Evolutionary conservation across 768 basidiomycete species (phyloP), one percentile per base, ranked within the genome.

Genomic region (Amanita thiersii): DNA sequence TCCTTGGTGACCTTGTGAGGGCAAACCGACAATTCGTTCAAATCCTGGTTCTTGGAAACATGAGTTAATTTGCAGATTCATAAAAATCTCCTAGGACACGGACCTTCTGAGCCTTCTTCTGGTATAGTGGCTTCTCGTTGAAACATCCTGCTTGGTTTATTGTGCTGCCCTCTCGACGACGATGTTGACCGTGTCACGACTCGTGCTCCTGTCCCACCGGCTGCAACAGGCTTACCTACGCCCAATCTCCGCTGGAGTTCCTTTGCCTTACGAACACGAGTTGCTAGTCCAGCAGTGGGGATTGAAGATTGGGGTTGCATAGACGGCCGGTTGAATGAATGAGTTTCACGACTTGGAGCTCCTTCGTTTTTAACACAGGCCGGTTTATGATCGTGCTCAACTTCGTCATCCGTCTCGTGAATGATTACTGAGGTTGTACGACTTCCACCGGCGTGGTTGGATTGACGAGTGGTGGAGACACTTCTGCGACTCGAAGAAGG

Each of bases 211-310:
- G 63, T 59, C 18, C 84, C 84, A 19, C 83, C 85, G 23, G 72
- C 81, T 12, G 67, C 64, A 5, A 68, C 65, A 6, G 86, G 86
- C 50, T 79, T 69, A 2, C 86, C 86, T 10, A 86, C 76, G 38
- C 86, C 86, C 12, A 88, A 67, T 47, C 66, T 68, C 30, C 69
- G 73, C 57, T 86, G 86, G 3, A 75, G 69, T 38, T 85, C 81
- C 56, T 79, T 85, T 9, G 83, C 79, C 53, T 84, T 85, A 43
- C 81, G 69, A 21, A 75, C 74, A 8, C 81, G 73, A 8, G 55
- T 37, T 56, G 43, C 29, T 37, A 43, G 34, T 48, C 47, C 15
- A 49, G 25, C 11, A 45, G 47, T 14, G 20, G 42, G 26, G 25
- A 33, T 42, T 20, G 40, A 20, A 23, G 21, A 33, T 15, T 34